These are phyloP conservation scores for Podila horticola DNA, from an alignment of 192 early-diverging fungal species.

Conservation along the genomic window DNA sequence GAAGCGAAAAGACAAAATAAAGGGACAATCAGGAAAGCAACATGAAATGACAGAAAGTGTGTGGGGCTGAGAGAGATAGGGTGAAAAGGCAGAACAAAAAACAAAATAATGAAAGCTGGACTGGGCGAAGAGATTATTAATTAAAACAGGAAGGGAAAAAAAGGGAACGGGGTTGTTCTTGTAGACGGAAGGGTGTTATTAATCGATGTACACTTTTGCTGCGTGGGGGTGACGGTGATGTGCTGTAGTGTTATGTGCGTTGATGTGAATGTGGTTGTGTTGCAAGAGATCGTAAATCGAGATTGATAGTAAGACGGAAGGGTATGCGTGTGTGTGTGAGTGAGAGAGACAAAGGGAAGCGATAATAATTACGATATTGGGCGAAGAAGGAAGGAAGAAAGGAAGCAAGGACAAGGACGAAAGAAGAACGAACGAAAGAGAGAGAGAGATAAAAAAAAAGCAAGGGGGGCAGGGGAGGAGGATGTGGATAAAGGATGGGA, in stretches of 20 bases:
- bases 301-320: too few relatives aligned
- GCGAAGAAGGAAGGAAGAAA: not conserved
- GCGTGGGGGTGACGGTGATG: too few relatives aligned
- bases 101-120: not conserved
- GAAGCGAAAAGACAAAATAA: not conserved
- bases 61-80: not conserved
- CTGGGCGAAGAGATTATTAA: not conserved
- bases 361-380: not conserved
- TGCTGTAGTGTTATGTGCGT: too few relatives aligned
- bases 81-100: not conserved
- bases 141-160: not conserved
- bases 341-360: not conserved
- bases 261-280: too few relatives aligned
- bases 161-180: not conserved
- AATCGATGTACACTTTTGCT: too few relatives aligned
- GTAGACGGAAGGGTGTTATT: too few relatives aligned
- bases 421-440: not conserved
- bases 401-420: not conserved
- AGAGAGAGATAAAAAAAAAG: conserved; percentile 11
- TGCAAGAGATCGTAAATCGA: too few relatives aligned
- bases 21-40: too few relatives aligned
- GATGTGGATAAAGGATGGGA: not conserved
- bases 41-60: too few relatives aligned
- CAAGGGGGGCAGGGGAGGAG: not conserved
- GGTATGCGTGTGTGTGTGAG: not conserved